Evolutionary conservation across 169 alveolate species (phyloP).

Genomic region (Cryptosporidium parvum): DNA sequence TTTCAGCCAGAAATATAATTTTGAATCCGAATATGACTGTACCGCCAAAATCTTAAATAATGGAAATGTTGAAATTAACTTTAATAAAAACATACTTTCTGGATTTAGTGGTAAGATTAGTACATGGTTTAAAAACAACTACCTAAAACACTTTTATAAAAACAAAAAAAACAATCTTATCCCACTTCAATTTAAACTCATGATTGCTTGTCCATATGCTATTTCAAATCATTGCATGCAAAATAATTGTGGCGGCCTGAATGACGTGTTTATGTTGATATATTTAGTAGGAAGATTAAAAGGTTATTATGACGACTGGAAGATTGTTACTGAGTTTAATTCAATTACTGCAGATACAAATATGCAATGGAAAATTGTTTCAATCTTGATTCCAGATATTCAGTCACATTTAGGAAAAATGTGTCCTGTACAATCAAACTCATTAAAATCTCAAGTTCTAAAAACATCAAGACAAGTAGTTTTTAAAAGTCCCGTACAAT

Average conservation of each 20-base stretch:
- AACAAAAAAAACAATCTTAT: background rate
- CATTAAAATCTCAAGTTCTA: background rate
- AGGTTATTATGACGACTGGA: conserved; percentile 20
- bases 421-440: conserved; percentile 31
- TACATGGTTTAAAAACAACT: conserved; percentile 4
- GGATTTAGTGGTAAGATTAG: background rate
- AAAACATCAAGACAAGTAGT: conserved; percentile 1
- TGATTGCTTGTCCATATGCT: conserved; percentile 38
- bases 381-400: conserved; percentile 30
- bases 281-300: conserved; percentile 37
- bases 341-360: background rate
- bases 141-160: background rate
- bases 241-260: background rate
- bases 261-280: conserved; percentile 21
- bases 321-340: conserved; percentile 35
- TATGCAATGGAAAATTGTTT: conserved; percentile 6
- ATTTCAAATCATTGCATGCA: conserved; percentile 9
- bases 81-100: background rate
- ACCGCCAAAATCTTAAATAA: background rate
- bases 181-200: conserved; percentile 33
- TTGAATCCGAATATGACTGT: conserved; percentile 6
- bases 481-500: background rate
- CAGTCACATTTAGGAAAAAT: background rate
- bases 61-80: background rate
- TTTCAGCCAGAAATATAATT: conserved; percentile 19